Conservation (phyloP, 2,329 filamentous ascomycete genomes). For the Cadophora sp. region DNA sequence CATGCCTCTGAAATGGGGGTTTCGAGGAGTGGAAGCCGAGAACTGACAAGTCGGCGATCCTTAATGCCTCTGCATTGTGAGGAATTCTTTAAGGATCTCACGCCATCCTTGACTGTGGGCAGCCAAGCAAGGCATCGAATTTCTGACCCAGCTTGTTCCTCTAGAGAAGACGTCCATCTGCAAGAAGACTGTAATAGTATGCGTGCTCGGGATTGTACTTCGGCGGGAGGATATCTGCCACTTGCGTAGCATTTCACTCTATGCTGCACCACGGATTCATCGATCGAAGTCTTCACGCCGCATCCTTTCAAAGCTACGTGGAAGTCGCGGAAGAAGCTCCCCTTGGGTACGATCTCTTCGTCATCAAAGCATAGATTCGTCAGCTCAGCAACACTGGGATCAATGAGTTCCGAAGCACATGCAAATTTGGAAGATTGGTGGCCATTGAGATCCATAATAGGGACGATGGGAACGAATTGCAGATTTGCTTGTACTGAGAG, state of each 20-base stretch:
- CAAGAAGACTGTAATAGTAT: constrained; percentile 26
- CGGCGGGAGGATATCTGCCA: constrained; percentile 8
- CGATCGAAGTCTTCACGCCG: constrained; percentile 35
- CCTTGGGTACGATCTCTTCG: constrained; percentile 38
- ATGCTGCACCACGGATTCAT: constrained; percentile 32
- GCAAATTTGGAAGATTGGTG: constrained; percentile 30
- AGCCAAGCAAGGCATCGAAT: constrained; percentile 34
- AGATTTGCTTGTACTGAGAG: too few relatives aligned
- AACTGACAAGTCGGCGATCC: constrained; percentile 31
- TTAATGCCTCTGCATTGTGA: constrained; percentile 31
- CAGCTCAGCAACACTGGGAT: constrained; percentile 29
- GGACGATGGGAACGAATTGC: constrained; percentile 35
- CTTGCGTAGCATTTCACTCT: constrained; percentile 31
- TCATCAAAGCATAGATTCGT: constrained; percentile 38
- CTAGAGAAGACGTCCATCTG: constrained; percentile 12
- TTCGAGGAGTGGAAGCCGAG: constrained; percentile 31
- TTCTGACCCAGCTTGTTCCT: not conserved
- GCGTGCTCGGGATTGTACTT: constrained; percentile 19
- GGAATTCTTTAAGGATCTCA: constrained; percentile 20
- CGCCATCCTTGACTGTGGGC: constrained; percentile 22
- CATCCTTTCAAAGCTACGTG: constrained; percentile 30
- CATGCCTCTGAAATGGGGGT: constrained; percentile 27
- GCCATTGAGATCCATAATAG: constrained; percentile 23
- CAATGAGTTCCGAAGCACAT: constrained; percentile 33
- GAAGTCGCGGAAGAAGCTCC: constrained; percentile 31